Base-by-base conservation (phyloP, 371 early-diverging fungal species). In the Globomyces sp. region DNA sequence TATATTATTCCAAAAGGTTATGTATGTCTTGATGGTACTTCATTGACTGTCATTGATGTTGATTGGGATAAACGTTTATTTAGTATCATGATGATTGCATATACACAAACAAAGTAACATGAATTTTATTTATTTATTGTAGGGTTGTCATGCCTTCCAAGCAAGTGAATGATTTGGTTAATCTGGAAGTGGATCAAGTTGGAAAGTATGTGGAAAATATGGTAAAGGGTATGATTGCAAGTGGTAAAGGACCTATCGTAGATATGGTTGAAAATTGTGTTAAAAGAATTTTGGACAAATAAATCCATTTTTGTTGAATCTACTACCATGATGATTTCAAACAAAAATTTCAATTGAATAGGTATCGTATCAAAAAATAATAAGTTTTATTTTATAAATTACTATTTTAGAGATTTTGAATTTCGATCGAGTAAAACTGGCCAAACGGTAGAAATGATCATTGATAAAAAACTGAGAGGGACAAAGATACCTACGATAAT, bases 131-230 rank as follows among this genome's bases (percentile, higher is more conserved):
- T 24, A 24, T 24, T 24, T 0, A 24, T 24, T 24, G 24, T 24
- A 82, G 89, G 48, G 93, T 94, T 1, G 88, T 92, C 42, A 85
- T 96, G 87, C 89, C 94, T 1, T 64, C 68, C 13, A 90, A 90
- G 73, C 76, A 82, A 41, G 71, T 87, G 2, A 96, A 95, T 1
- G 89, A 85, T 44, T 74, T 74, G 49, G 92, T 96, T 67, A 98
- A 98, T 74, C 80, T 98, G 41, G 98, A 98, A 78, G 95, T 95
- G 2, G 98, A 98, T 74, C 94, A 95, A 90, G 78, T 96, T 68
- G 95, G 93, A 66, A 98, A 98, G 72, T 96, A 95, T 74, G 92
- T 94, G 37, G 91, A 91, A 71, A 91, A 86, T 69, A 85, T 88
- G 42, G 78, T 91, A 36, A 70, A 69, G 41, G 66, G 77, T 50